These are phyloP conservation scores for Acidomyces sp. DNA, from an alignment of 495 filamentous ascomycete species.

Conservation along the genomic window DNA sequence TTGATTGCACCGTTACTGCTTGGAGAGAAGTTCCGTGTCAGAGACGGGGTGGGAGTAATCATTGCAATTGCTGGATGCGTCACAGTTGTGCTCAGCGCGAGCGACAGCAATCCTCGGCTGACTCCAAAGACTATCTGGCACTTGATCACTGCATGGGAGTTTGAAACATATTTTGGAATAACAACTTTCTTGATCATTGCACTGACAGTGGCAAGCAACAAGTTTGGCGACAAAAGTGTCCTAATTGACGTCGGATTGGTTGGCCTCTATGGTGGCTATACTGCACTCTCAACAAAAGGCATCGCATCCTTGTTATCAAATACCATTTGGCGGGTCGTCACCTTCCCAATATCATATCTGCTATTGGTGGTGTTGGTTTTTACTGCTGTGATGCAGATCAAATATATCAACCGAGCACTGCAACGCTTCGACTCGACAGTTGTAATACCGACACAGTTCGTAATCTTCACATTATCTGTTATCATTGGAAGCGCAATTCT, in stretches of 20 bases:
- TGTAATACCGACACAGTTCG: constrained; percentile 94
- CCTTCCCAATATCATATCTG: constrained; percentile 82
- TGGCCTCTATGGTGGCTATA: constrained; percentile 91
- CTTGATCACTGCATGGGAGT: constrained; percentile 78
- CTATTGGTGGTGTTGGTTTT: constrained; percentile 61
- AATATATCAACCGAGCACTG: constrained; percentile 86
- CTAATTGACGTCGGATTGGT: constrained; percentile 88
- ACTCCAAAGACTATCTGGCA: constrained; percentile 82
- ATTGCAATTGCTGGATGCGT: constrained; percentile 79
- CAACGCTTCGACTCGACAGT: constrained; percentile 93
- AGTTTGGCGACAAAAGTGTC: constrained; percentile 71
- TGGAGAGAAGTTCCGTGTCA: constrained; percentile 70
- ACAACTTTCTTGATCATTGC: constrained; percentile 56
- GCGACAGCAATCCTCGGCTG: constrained; percentile 76
- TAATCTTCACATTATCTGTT: constrained; percentile 87
- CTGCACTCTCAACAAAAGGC: constrained; percentile 88
- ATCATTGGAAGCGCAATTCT: constrained; percentile 87
- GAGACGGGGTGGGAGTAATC: constrained; percentile 81
- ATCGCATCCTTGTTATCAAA: constrained; percentile 88
- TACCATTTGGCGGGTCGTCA: constrained; percentile 70
- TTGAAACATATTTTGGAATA: constrained; percentile 76
- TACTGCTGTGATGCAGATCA: constrained; percentile 88
- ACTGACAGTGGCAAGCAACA: constrained; percentile 68
- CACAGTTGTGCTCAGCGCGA: constrained; percentile 83
- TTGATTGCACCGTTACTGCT: constrained; percentile 87